Conservation (phyloP, 345 rosid genomes). For the Citrus hindsii region DNA sequence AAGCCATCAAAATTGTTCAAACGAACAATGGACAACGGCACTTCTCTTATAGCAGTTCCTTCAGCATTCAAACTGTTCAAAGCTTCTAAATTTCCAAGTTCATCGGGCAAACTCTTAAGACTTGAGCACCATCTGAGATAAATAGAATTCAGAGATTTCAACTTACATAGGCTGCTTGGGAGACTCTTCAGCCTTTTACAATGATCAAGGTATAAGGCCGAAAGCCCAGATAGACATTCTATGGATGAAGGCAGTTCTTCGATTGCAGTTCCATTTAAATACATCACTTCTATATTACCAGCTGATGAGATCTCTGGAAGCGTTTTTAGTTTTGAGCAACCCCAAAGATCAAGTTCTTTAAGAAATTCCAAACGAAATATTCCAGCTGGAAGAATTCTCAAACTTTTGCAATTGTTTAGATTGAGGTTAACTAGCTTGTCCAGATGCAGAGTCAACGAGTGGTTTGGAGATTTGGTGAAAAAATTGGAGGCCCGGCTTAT, state of each 20-base stretch:
- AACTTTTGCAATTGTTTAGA: not conserved
- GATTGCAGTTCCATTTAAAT: not conserved
- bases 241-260: too few relatives aligned
- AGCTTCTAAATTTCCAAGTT: not conserved
- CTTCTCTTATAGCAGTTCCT: too few relatives aligned
- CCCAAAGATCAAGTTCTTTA: not conserved
- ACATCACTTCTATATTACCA: not conserved
- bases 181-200: too few relatives aligned
- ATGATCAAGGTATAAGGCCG: too few relatives aligned
- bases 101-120: not conserved
- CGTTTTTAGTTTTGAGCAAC: not conserved
- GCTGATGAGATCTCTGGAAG: not conserved
- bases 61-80: too few relatives aligned
- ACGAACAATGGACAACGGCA: not conserved
- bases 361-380: too few relatives aligned
- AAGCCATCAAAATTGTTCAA: conserved; percentile 14
- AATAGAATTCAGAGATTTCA: not conserved
- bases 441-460: too few relatives aligned
- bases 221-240: too few relatives aligned
- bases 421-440: not conserved
- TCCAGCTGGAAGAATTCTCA: too few relatives aligned
- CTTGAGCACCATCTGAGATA: not conserved
- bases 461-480: too few relatives aligned
- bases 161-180: not conserved
- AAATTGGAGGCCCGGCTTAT: too few relatives aligned